Evolutionary conservation across 495 filamentous ascomycete genomes (phyloP).

Genomic region (Aspergillus steynii): DNA sequence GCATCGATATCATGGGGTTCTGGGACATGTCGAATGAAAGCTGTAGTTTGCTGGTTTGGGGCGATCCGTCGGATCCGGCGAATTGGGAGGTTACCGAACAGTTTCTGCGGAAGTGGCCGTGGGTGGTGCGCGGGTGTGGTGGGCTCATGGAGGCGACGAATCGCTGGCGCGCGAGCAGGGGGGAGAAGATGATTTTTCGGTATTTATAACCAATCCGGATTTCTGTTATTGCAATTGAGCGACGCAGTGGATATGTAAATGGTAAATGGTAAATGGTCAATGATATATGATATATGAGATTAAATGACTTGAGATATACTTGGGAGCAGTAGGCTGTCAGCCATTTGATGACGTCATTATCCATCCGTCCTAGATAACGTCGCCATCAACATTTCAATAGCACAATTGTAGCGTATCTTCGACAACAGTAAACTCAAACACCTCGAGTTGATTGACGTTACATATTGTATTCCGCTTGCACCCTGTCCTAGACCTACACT

Average conservation of each 20-base stretch:
- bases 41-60: conserved; percentile 51
- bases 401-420: too few species aligned
- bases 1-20: conserved; percentile 48
- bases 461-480: too few species aligned
- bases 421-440: too few species aligned
- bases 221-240: background rate
- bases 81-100: conserved; percentile 53
- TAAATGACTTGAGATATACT: too few species aligned
- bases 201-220: conserved; percentile 27
- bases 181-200: conserved; percentile 48
- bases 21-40: conserved; percentile 35
- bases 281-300: too few species aligned
- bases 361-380: too few species aligned
- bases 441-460: too few species aligned
- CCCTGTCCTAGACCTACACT: too few species aligned
- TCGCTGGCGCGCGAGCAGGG: conserved; percentile 46
- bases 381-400: too few species aligned
- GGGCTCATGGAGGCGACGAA: conserved; percentile 51
- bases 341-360: too few species aligned
- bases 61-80: conserved; percentile 45
- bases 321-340: too few species aligned
- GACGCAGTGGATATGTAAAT: background rate
- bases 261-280: too few species aligned
- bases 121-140: conserved; percentile 50
- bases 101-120: conserved; percentile 53